Evolutionary conservation across 1,284 basidiomycete genomes (phyloP).

Genomic region (Ganoderma sp.): DNA sequence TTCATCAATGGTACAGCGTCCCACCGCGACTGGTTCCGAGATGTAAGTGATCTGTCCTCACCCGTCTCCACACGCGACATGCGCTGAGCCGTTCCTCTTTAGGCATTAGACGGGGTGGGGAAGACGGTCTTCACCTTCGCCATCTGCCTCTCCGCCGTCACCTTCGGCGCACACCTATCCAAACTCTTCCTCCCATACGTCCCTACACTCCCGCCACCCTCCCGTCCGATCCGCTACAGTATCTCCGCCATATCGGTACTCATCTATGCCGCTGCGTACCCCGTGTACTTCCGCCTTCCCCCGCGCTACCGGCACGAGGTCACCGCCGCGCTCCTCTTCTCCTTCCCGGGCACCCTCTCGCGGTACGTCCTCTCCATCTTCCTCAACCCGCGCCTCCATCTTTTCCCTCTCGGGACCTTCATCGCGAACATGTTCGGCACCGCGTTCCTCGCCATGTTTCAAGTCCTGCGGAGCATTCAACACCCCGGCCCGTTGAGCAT

Average conservation of each 20-base stretch:
- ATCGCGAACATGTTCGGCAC: constrained; percentile 86
- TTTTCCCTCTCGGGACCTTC: constrained; percentile 89
- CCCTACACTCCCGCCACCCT: constrained; percentile 48
- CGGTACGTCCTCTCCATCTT: constrained; percentile 80
- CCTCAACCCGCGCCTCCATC: constrained; percentile 70
- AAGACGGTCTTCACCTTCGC: constrained; percentile 82
- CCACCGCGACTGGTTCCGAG: constrained; percentile 72
- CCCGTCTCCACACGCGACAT: background rate
- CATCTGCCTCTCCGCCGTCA: constrained; percentile 69
- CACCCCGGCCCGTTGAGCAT: constrained; percentile 47
- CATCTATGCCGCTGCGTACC: constrained; percentile 70
- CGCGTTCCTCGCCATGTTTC: constrained; percentile 73
- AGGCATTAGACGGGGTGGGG: constrained; percentile 89
- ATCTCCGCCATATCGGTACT: constrained; percentile 58
- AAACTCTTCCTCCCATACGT: constrained; percentile 48
- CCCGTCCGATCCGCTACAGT: constrained; percentile 48
- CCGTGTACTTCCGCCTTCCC: constrained; percentile 80
- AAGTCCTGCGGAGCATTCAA: constrained; percentile 68
- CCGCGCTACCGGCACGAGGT: constrained; percentile 77
- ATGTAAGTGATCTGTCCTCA: constrained; percentile 63
- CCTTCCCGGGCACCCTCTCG: constrained; percentile 87
- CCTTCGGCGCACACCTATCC: constrained; percentile 64
- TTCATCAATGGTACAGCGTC: constrained; percentile 77
- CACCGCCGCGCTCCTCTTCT: constrained; percentile 89
- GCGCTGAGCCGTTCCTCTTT: constrained; percentile 1